Evolutionary conservation across 1,284 basidiomycete genomes (phyloP), one percentile per base, ranked within the genome.

Genomic region (Ustanciosporium gigantosporum): DNA sequence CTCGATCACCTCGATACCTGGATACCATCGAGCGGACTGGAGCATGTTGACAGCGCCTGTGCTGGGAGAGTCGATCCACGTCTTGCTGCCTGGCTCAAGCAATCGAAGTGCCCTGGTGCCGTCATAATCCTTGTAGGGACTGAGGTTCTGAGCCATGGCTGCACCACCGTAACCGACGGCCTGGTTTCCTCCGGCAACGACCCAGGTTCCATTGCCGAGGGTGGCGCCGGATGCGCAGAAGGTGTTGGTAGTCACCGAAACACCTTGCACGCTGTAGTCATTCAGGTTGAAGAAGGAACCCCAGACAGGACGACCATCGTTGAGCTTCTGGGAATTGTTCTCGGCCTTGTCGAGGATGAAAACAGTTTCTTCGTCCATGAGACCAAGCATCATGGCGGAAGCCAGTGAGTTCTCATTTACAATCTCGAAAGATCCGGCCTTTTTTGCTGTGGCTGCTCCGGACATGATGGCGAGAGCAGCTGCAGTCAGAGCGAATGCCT

Each of bases 321-420:
- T 20, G 9, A 70, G 44, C 17, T 37, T 35, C 14, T 37, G n/a
- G 9, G 46, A 52, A 62, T 79, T 80, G 59, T 76, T 73, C 56
- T 80, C 79, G 11, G 70, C 74, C 64, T 80, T 80, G 66, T 80
- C 79, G 27, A 79, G 64, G 34, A 80, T 78, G 46, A 78, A 77
- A 29, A 78, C 74, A 31, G 60, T 67, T 35, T 76, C 43, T 36
- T 77, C 64, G 50, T 76, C 67, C 31, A 73, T 59, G 22, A 77
- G 58, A 46, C 68, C 75, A 36, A 77, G 49, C 75, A 77, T 77
- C 75, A 77, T 77, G 43, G 74, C 75, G 22, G 74, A 76, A 9
- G 75, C 75, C 21, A 68, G 50, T 35, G 73, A 70, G 46, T 76
- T 51, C 31, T 46, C 15, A 27, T 61, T 50, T 39, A 76, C 66